Evolutionary conservation across 306 rosid species (phyloP), one percentile per base, ranked within the genome.

Genomic region (Rosa multiflora): DNA sequence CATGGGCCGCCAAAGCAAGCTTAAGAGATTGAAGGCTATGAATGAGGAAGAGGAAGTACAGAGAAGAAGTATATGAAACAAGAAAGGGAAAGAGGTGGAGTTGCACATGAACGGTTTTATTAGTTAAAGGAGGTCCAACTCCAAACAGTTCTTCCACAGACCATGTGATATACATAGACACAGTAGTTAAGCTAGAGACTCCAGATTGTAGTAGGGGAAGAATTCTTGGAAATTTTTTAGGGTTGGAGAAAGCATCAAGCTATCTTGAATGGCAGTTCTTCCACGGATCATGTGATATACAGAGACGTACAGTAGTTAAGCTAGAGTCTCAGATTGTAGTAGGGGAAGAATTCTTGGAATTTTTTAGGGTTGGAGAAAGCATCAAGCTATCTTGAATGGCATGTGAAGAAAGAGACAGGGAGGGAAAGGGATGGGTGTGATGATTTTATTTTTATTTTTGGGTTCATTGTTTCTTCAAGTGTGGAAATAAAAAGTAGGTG

Each of bases 161-260:
- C 82, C 93, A 82, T 79, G 90, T 79, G 91, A 87, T n/a, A 66
- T 66, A 66, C 23, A 73, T 58, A 64, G 70, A 35, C 62, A 49
- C 10, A 47, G 23, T 72, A 39, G 21, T 35, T 66, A 6, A 14
- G 37, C 53, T 4, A 67, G 76, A 79, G 49, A 71, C 58, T 87
- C 90, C 90, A 89, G 89, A 56, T 80, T 86, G 35, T 51, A 52
- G 82, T 5, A 12, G 80, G 81, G 81, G 76, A 75, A 81, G 61
- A 80, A 83, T 75, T 56, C 32, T 62, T 35, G 35, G 12, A 29
- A 72, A 68, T 81, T 80, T 88, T 35, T 58, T 84, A 76, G 91
- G 88, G 44, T 35, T 80, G 89, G 79, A 75, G 80, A 76, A 73
- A 26, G 37, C 44, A 40, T 17, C 29, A n/a, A 55, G 26, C 59